Percentiles rank a stretch among this genome's conserved stretches.
phyloP scores from a whole-genome alignment of 208 protist species.

The Leishmania lainsoni region DNA sequence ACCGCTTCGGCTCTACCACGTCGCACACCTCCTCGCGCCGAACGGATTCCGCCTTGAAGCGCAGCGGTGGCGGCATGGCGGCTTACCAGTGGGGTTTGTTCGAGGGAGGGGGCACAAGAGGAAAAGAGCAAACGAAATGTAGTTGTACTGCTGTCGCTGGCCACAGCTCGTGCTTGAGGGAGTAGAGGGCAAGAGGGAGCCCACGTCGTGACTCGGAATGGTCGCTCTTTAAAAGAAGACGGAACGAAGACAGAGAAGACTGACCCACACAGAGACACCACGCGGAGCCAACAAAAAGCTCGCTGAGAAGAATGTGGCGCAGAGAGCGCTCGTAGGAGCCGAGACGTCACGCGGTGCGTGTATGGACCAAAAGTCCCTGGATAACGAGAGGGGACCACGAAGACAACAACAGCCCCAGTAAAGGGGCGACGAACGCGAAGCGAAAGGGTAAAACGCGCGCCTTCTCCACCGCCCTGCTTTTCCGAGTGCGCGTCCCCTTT shows the following conservation, averaged over 20 bases:
- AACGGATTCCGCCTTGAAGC: constrained; percentile 19
- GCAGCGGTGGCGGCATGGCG: constrained; percentile 27
- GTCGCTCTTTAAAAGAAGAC: background rate
- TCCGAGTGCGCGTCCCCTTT: too few species aligned
- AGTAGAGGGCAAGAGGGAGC: background rate
- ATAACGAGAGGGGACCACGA: too few species aligned
- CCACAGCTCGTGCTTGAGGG: background rate
- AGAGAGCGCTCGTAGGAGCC: too few species aligned
- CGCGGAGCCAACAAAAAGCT: background rate
- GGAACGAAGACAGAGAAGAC: background rate
- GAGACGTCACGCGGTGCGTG: background rate
- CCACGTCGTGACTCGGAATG: background rate
- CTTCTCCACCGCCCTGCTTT: too few species aligned
- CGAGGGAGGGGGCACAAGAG: background rate
- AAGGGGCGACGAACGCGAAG: too few species aligned
- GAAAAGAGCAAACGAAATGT: background rate
- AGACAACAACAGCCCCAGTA: too few species aligned
- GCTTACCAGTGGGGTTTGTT: background rate
- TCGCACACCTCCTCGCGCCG: background rate
- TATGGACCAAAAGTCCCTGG: background rate
- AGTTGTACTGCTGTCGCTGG: background rate
- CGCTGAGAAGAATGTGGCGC: background rate
- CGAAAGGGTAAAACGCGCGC: too few species aligned
- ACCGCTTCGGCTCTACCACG: constrained; percentile 29
- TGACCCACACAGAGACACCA: background rate